Conservation (phyloP, 148 eudicot species). For the Fagopyrum homotropicum region DNA sequence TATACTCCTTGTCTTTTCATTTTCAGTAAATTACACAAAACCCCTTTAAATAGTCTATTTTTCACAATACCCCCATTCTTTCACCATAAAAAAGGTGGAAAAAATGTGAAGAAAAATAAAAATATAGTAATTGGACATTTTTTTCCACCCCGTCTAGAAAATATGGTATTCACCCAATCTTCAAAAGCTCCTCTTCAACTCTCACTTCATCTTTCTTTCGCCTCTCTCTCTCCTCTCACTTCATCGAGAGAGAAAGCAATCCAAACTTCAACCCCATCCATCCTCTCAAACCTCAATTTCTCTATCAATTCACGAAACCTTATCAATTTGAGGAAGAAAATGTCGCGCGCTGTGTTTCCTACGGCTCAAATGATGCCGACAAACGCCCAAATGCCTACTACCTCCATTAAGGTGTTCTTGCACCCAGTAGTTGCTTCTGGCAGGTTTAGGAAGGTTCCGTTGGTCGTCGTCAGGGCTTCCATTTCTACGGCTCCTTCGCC, state of each 20-base stretch:
- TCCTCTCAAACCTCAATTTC: slow-evolving; percentile 7
- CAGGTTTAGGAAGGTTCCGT: slow-evolving; percentile 1
- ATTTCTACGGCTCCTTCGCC: background rate
- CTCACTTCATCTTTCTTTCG: background rate
- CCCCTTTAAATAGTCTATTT: no score
- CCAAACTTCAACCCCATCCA: background rate
- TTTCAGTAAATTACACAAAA: no score
- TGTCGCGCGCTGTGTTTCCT: slow-evolving; percentile 61
- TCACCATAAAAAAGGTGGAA: no score
- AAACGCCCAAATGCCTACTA: slow-evolving; percentile 34
- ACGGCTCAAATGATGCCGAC: slow-evolving; percentile 57
- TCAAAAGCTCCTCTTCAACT: background rate
- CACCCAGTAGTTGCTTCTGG: background rate
- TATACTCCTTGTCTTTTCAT: background rate
- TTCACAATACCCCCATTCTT: no score
- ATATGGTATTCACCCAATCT: no score
- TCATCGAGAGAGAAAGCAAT: background rate
- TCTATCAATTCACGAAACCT: background rate
- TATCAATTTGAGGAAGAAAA: slow-evolving; percentile 13
- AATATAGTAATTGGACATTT: no score
- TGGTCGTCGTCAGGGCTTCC: slow-evolving; percentile 3
- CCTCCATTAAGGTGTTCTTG: background rate
- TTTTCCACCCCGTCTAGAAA: no score
- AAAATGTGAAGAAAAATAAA: no score
- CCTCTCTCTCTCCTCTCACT: background rate